Evolutionary conservation across 495 filamentous ascomycete genomes (phyloP).

Genomic region (Xylaria grammica): DNA sequence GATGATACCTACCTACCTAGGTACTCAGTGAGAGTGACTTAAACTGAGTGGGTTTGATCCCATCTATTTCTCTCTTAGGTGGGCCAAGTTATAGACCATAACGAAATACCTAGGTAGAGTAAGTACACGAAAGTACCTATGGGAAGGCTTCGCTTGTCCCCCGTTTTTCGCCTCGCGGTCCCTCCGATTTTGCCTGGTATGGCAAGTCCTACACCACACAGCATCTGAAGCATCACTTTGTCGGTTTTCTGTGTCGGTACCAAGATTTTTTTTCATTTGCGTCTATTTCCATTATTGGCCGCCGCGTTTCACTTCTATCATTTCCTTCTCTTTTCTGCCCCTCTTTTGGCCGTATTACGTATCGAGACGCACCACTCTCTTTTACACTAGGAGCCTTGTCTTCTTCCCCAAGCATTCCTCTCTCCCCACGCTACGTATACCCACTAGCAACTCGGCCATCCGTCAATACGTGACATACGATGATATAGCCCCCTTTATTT

Average conservation of each 20-base stretch:
- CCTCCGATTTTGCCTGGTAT: background rate
- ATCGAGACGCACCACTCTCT: slow-evolving; percentile 17
- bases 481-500: background rate
- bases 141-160: background rate
- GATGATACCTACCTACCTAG: too few relatives aligned
- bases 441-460: background rate
- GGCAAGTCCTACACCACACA: slow-evolving; percentile 10
- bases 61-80: too few relatives aligned
- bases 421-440: slow-evolving; percentile 1
- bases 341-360: background rate
- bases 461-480: background rate
- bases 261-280: slow-evolving; percentile 12
- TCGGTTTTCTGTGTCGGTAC: background rate
- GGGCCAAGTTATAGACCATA: too few relatives aligned
- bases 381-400: slow-evolving; percentile 1
- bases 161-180: background rate
- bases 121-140: too few relatives aligned
- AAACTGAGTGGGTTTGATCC: too few relatives aligned
- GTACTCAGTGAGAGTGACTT: too few relatives aligned
- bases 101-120: too few relatives aligned
- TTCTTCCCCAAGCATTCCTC: background rate
- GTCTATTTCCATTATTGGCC: background rate
- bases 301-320: background rate
- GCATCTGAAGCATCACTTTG: slow-evolving; percentile 7
- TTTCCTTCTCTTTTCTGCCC: slow-evolving; percentile 1